A percentile compares a stretch with the other conserved stretches of the same genome.
Conservation (phyloP, 495 filamentous ascomycete species). For the Hypoxylon subgilvum region DNA sequence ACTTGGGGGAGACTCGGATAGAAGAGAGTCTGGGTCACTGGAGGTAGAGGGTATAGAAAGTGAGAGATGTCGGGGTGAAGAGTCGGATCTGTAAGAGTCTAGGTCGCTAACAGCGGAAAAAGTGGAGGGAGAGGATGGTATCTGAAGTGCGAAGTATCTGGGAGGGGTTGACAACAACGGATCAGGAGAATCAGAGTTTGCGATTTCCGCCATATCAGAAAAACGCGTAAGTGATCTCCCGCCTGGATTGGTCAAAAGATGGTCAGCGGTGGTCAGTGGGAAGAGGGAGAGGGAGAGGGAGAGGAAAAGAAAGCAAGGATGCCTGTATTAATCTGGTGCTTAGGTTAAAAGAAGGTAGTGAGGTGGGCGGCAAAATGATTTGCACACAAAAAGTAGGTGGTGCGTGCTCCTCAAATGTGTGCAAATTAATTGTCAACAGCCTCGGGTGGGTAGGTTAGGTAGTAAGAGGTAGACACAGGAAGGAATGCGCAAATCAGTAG, state of each 20-base stretch:
- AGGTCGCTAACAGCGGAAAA: too few species aligned
- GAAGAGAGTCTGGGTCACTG: conserved; percentile 3
- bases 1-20: conserved; percentile 3
- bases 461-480: too few species aligned
- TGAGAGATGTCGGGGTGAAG: too few species aligned
- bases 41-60: conserved; percentile 2
- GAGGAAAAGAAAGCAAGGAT: background rate
- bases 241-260: conserved; percentile 3
- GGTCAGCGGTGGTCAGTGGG: background rate
- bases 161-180: conserved; percentile 19
- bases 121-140: background rate
- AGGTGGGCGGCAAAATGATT: too few species aligned
- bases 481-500: too few species aligned
- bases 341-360: too few species aligned
- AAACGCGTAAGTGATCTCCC: background rate
- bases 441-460: too few species aligned
- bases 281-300: background rate
- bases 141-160: background rate
- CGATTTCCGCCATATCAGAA: conserved; percentile 30
- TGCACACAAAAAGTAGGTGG: too few species aligned
- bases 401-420: too few species aligned
- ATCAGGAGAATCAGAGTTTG: conserved; percentile 23
- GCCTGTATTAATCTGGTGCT: too few species aligned
- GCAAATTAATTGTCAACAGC: too few species aligned
- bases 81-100: too few species aligned